Base-by-base conservation (phyloP, 371 early-diverging fungal species). In the Lichtheimia ornata region DNA sequence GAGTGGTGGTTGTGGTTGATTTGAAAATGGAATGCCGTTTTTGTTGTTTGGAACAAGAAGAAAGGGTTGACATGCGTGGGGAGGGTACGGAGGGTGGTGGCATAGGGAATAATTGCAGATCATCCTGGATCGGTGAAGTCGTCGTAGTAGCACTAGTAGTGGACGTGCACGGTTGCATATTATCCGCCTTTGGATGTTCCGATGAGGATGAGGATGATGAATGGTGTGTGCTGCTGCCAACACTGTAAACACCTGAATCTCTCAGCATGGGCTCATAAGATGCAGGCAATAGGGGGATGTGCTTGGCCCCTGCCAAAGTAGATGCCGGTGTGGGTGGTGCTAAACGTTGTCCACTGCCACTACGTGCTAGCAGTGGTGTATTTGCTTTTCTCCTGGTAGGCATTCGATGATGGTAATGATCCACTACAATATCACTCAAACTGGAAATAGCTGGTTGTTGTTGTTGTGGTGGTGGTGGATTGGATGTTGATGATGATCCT, bases 221-320 rank as follows among this genome's bases (percentile, higher is more conserved):
- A 22, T 22, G 22, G 2, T 22, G 22, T 22, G 22, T 22, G 22
- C 22, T 22, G 22, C 11, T 35, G 2, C 35, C 11, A 35, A 70
- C 71, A 49, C 75, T 81, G 24, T 75, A 81, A 5, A 73, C 61
- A 14, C 76, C 77, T 13, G 77, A 81, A 53, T 74, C 77, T 11
- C 74, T 66, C 55, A 67, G 13, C 12, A 18, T 47, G n/a, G n/a
- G 47, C 47, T 47, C 22, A n/a, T 22, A 47, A 22, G 22, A 47
- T 35, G 35, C 35, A 35, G 35, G 35, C 11, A 35, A 35, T 35
- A 35, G 11, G 35, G 35, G 35, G 35, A 35, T 35, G 9, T 35
- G 35, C 11, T 35, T 35, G 2, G 9, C 35, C 35, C 35, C 35
- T 35, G 35, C 35, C 9, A 35, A 35, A 35, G 35, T 35, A 11